phyloP scores from a whole-genome alignment of 805 yeast genomes.

The Candida parachauliodes region DNA sequence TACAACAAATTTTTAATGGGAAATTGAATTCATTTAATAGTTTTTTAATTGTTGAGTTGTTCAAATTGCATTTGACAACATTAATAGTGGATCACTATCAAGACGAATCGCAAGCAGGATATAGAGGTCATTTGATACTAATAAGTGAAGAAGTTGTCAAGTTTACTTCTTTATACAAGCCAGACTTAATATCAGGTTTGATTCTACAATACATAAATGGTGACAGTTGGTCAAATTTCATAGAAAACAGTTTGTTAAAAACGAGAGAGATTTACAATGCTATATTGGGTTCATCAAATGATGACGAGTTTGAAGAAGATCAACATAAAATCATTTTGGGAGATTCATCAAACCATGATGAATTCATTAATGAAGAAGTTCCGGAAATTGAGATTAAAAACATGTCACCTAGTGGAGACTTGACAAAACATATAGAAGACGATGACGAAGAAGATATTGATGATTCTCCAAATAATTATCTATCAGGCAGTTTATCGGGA shows the following conservation, averaged over 20 bases:
- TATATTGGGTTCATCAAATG: conserved; percentile 44
- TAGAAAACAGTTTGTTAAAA: conserved; percentile 44
- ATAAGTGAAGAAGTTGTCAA: conserved; percentile 96
- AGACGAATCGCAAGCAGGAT: conserved; percentile 68
- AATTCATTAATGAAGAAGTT: conserved; percentile 23
- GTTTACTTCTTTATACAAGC: conserved; percentile 61
- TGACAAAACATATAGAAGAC: conserved; percentile 16
- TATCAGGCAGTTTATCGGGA: conserved; percentile 39
- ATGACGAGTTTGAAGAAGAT: conserved; percentile 27
- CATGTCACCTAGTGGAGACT: conserved; percentile 30
- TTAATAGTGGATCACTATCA: conserved; percentile 24
- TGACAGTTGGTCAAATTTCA: conserved; percentile 50
- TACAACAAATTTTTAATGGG: conserved; percentile 93
- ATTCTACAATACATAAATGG: conserved; percentile 49
- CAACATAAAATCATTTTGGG: conserved; percentile 30
- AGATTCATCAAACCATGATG: conserved; percentile 31
- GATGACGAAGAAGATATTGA: conserved; percentile 26
- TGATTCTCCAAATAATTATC: conserved; percentile 28
- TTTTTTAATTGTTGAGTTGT: conserved; percentile 34
- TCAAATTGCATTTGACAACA: conserved; percentile 21
- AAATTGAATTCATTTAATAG: conserved; percentile 83
- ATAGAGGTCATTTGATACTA: conserved; percentile 93
- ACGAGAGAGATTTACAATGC: conserved; percentile 56
- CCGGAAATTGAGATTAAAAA: conserved; percentile 17
- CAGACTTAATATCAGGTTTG: conserved; percentile 53